Evolutionary conservation across 345 rosid species (phyloP).

Genomic region (Corymbia maculata): DNA sequence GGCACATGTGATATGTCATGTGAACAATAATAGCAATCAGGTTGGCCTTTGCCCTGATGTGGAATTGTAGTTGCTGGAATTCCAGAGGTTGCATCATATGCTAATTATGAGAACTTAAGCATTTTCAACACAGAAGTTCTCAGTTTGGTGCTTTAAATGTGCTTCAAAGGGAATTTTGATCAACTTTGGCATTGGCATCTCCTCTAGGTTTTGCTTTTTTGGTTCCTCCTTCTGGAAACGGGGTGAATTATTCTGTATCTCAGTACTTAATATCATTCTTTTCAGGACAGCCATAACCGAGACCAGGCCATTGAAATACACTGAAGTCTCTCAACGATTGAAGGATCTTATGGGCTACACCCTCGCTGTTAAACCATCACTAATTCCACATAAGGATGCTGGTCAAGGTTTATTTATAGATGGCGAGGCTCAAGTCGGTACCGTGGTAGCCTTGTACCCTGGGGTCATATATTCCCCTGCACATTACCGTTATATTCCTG

Average conservation of each 20-base stretch:
- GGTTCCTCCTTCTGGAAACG: background rate
- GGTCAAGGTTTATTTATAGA: constrained; percentile 68
- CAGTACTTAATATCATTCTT: constrained; percentile 35
- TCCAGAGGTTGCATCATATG: background rate
- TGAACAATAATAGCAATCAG: background rate
- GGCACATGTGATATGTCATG: background rate
- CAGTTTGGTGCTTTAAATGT: background rate
- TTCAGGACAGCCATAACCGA: constrained; percentile 69
- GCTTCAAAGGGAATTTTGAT: background rate
- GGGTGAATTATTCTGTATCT: constrained; percentile 2
- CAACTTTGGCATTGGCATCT: background rate
- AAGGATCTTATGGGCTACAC: constrained; percentile 65
- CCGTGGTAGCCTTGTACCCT: constrained; percentile 79
- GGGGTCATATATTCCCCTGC: constrained; percentile 74
- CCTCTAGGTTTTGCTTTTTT: background rate
- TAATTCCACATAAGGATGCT: constrained; percentile 60
- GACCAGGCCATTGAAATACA: constrained; percentile 44
- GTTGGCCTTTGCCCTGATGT: background rate
- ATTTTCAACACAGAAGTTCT: background rate
- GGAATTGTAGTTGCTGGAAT: background rate
- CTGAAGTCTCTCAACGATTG: constrained; percentile 46
- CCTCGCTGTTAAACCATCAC: constrained; percentile 53
- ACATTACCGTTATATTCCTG: constrained; percentile 69
- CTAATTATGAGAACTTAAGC: background rate
- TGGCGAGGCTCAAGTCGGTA: constrained; percentile 76